A percentile compares a stretch with the other conserved stretches of the same genome.
Evolutionary conservation across 2,329 filamentous ascomycete species (phyloP).

Genomic region (Emmonsia crescens): DNA sequence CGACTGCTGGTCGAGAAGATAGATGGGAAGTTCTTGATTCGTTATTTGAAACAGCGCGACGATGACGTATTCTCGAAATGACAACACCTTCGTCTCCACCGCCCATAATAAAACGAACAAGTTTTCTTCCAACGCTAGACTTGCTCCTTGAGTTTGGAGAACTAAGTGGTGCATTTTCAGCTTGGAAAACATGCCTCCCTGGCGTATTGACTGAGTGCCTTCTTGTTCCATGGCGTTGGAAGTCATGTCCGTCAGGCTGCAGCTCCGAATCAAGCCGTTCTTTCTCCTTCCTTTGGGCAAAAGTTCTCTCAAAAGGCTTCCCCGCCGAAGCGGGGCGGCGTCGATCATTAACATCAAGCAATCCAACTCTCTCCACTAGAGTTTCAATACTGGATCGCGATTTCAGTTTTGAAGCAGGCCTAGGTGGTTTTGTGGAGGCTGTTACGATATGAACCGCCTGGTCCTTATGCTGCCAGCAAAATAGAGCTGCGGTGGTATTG

Average conservation of each 20-base stretch:
- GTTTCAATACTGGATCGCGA: constrained; percentile 75
- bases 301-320: not conserved
- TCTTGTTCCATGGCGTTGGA: not conserved
- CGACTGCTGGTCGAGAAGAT: not conserved
- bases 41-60: constrained; percentile 1
- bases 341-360: constrained; percentile 51
- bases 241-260: not conserved
- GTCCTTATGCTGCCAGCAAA: constrained; percentile 93
- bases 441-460: constrained; percentile 46
- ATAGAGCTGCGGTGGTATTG: constrained; percentile 39
- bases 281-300: not conserved
- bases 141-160: constrained; percentile 14
- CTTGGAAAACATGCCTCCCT: not conserved
- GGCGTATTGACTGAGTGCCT: constrained; percentile 3
- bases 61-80: constrained; percentile 15
- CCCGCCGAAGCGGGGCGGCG: not conserved
- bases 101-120: constrained; percentile 27
- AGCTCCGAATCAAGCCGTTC: not conserved
- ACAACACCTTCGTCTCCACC: constrained; percentile 21
- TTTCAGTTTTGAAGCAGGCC: constrained; percentile 48
- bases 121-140: constrained; percentile 14
- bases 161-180: not conserved
- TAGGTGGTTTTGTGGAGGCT: constrained; percentile 32
- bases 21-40: not conserved
- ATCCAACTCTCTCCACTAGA: constrained; percentile 64